Base-by-base conservation (phyloP, 2,329 filamentous ascomycete species). In the Beauveria sp. region DNA sequence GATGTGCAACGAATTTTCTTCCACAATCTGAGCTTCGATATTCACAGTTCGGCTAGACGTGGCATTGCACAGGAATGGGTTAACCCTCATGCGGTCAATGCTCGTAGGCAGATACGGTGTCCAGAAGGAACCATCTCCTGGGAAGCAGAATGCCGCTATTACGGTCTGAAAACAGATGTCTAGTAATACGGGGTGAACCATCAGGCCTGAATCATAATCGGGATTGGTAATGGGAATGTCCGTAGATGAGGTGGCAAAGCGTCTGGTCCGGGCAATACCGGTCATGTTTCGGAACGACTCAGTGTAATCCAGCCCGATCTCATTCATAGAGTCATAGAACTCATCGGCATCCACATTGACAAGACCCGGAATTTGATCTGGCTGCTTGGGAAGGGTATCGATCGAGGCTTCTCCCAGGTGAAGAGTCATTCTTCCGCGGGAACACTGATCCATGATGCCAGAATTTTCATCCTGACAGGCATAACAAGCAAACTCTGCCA, bases 161-260 rank as follows among this genome's bases (percentile, higher is more conserved):
- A 70, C 62, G 6, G 70, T 63, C 62, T 78, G 76, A 60, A 78
- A 70, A 2, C 71, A 70, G 0, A 67, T 66, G 46, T 77, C 75
- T 0, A 78, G 65, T 1, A 68, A 63, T 0, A 65, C 70, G 0
- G 75, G 75, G 49, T 76, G 75, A 0, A 77, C 64, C 3, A 73
- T 26, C 24, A 26, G 24, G 24, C 24, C 24, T 5, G 24, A 26
- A 26, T 3, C 24, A 26, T 26, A 26, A 26, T 26, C 24, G 60
- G 20, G 67, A 65, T 2, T 62, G 51, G 3, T 57, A 20, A 59
- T 51, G 7, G 50, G 59, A 7, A 43, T 60, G 12, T 22, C 62
- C 49, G 14, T 63, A 26, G 24, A 26, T 26, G 24, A 26, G 24
- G 24, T 26, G 24, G 24, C 24, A 26, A 26, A 26, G 24, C 24